Conservation (phyloP, 2,329 filamentous ascomycete species). For the Apiospora koreana region DNA sequence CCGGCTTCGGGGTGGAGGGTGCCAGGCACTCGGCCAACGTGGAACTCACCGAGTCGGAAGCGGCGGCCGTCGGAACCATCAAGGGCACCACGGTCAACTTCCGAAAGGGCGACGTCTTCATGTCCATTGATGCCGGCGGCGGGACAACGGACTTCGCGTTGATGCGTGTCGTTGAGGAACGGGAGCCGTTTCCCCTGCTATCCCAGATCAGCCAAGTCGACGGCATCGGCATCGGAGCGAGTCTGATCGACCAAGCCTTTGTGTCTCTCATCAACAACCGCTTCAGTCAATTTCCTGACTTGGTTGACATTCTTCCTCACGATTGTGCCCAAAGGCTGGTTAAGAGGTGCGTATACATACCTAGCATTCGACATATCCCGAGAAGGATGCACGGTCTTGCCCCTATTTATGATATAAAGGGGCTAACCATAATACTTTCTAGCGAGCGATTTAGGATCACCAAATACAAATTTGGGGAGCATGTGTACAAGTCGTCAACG, state of each 20-base stretch:
- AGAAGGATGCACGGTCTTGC: no score
- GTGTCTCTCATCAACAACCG: conserved; percentile 39
- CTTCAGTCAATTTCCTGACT: conserved; percentile 37
- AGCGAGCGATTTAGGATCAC: conserved; percentile 39
- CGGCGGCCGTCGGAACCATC: conserved; percentile 47
- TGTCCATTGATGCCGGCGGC: conserved; percentile 47
- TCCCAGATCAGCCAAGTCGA: conserved; percentile 39
- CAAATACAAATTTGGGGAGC: conserved; percentile 45
- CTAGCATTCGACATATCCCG: no score
- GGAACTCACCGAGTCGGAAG: conserved; percentile 50
- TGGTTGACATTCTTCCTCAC: conserved; percentile 34
- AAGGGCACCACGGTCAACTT: conserved; percentile 43
- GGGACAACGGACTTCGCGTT: conserved; percentile 48
- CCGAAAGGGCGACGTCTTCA: conserved; percentile 38
- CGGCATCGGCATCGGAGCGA: conserved; percentile 47
- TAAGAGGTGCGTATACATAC: conserved; percentile 18
- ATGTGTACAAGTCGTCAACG: conserved; percentile 39
- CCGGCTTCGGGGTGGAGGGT: conserved; percentile 50
- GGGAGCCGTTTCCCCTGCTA: conserved; percentile 27
- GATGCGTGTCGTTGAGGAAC: conserved; percentile 39
- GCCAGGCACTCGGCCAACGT: conserved; percentile 39
- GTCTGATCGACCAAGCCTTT: conserved; percentile 47
- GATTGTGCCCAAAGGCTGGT: conserved; percentile 39
- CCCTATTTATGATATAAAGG: no score
- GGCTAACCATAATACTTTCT: no score